Evolutionary conservation across 768 basidiomycete genomes (phyloP).

Genomic region (Tylopilus sp.): DNA sequence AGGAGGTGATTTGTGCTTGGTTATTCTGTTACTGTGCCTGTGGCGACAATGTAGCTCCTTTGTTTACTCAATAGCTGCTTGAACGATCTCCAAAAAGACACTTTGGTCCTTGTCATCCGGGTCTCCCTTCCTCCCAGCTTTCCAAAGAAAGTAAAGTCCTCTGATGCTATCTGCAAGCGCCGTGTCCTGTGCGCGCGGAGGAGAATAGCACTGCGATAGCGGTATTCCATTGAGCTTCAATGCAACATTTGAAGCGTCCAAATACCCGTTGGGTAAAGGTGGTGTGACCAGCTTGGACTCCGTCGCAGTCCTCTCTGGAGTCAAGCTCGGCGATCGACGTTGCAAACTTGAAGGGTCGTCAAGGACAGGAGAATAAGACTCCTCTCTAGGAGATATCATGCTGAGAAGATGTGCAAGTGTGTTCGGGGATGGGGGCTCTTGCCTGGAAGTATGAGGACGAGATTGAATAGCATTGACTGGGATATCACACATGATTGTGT

Average conservation of each 20-base stretch:
- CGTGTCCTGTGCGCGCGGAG: constrained; percentile 27
- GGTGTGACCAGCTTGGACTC: constrained; percentile 28
- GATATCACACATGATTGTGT: constrained; percentile 7
- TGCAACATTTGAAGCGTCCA: background rate
- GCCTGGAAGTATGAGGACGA: constrained; percentile 4
- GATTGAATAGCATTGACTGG: constrained; percentile 19
- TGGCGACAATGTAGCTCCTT: constrained; percentile 1
- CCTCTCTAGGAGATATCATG: constrained; percentile 24
- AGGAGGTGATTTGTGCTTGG: background rate
- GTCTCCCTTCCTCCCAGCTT: constrained; percentile 31
- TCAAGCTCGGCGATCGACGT: constrained; percentile 9
- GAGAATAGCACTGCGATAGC: background rate
- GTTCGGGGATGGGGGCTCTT: constrained; percentile 26
- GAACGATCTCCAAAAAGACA: constrained; percentile 36
- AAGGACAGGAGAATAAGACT: constrained; percentile 7
- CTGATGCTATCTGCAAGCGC: constrained; percentile 51
- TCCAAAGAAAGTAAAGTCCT: constrained; percentile 62
- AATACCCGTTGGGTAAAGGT: constrained; percentile 7
- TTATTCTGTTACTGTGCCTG: background rate
- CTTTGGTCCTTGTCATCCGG: constrained; percentile 20
- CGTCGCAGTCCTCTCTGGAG: constrained; percentile 13
- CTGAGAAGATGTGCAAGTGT: constrained; percentile 25
- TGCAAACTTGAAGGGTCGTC: constrained; percentile 9
- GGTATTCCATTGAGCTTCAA: constrained; percentile 14
- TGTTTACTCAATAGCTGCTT: constrained; percentile 22